These are phyloP conservation scores for Neurospora africana DNA, from an alignment of 495 filamentous ascomycete species.

Conservation along the genomic window DNA sequence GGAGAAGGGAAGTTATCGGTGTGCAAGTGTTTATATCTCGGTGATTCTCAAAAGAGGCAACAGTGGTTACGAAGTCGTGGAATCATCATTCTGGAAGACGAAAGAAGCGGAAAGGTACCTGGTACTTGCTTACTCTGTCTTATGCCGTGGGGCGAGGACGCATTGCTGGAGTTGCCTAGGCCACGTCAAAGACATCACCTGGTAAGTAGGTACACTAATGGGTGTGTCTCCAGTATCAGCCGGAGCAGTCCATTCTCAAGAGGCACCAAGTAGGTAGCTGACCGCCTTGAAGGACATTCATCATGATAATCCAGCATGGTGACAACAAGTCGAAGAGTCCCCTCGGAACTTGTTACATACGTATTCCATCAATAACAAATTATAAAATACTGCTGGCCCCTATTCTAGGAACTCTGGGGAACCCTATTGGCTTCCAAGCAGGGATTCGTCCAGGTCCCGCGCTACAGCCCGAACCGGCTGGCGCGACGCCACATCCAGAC, in stretches of 20 bases:
- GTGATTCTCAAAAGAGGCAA: conserved; percentile 6
- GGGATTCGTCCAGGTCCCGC: not conserved
- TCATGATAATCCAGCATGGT: not conserved
- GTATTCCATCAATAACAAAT: not conserved
- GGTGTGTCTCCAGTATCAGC: not conserved
- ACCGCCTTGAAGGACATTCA: not conserved
- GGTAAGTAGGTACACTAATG: not conserved
- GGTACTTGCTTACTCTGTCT: not conserved
- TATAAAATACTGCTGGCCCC: not conserved
- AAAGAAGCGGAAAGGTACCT: conserved; percentile 1
- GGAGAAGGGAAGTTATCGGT: not conserved
- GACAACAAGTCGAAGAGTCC: not conserved
- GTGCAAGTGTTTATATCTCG: not conserved
- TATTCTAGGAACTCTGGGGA: not conserved
- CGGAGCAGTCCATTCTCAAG: not conserved
- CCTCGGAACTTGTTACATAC: not conserved
- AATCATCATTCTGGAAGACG: conserved; percentile 9
- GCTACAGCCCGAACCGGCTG: not conserved
- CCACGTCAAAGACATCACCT: not conserved
- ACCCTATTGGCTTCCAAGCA: not conserved
- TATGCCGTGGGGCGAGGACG: not conserved
- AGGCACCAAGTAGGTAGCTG: not conserved
- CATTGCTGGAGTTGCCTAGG: not conserved
- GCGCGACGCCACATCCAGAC: not conserved
- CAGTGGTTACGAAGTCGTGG: conserved; percentile 11